phyloP scores from a whole-genome alignment of 495 filamentous ascomycete genomes.

The Daldinia caldariorum region DNA sequence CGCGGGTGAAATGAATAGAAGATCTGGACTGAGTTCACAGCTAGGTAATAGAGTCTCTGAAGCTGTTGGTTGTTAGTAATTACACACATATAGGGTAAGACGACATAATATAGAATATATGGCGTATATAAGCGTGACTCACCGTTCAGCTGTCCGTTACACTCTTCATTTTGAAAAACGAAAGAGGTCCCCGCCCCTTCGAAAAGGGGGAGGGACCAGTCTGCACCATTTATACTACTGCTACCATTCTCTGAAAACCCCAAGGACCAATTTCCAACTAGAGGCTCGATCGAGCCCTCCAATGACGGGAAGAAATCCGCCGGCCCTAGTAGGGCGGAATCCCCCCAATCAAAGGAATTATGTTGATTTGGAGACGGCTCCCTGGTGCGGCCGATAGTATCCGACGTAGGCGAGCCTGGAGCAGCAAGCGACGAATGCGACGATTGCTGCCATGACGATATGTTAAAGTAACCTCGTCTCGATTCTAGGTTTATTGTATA shows the following conservation, averaged over 20 bases:
- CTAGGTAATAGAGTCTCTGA: constrained; percentile 32
- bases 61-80: constrained; percentile 13
- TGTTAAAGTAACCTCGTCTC: constrained; percentile 42
- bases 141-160: constrained; percentile 43
- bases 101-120: neutral
- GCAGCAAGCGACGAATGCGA: constrained; percentile 21
- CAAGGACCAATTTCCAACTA: constrained; percentile 41
- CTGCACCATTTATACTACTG: constrained; percentile 23
- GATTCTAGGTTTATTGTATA: constrained; percentile 41
- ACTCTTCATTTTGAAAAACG: constrained; percentile 38
- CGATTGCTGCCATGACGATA: constrained; percentile 44
- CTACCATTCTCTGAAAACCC: constrained; percentile 31
- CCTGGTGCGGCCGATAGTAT: constrained; percentile 43
- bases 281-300: constrained; percentile 37
- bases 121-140: constrained; percentile 5
- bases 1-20: constrained; percentile 36
- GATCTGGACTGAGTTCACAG: constrained; percentile 28
- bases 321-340: constrained; percentile 45
- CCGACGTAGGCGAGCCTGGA: constrained; percentile 31
- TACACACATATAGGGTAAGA: neutral
- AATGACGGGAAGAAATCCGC: constrained; percentile 47
- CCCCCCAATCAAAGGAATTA: constrained; percentile 46
- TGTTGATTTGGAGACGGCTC: constrained; percentile 36
- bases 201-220: constrained; percentile 45
- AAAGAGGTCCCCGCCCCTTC: constrained; percentile 38